Evolutionary conservation across 2,329 filamentous ascomycete genomes (phyloP).

Genomic region (Sporothrix inflata): DNA sequence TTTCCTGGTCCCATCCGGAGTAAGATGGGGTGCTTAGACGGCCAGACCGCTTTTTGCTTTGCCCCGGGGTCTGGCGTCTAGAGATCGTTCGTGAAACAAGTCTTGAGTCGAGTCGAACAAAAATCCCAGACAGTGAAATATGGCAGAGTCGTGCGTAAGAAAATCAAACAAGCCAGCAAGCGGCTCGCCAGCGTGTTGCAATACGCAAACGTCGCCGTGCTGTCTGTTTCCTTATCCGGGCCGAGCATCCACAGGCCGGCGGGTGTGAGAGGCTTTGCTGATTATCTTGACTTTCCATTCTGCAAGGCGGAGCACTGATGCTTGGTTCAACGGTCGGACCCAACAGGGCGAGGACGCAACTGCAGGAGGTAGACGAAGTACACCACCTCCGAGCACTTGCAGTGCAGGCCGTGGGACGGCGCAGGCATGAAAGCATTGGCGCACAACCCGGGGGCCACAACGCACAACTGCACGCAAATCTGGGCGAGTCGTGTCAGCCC

Average conservation of each 20-base stretch:
- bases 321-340: neutral
- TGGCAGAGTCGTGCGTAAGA: neutral
- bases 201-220: neutral
- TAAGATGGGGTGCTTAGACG: neutral
- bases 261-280: neutral
- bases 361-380: neutral
- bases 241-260: neutral
- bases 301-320: neutral
- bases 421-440: neutral
- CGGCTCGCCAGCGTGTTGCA: neutral
- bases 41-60: slow-evolving; percentile 27
- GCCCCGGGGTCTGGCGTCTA: neutral
- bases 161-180: neutral
- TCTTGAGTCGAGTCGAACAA: neutral
- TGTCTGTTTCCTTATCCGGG: neutral
- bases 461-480: neutral
- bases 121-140: neutral
- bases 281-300: neutral
- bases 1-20: neutral
- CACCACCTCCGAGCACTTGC: slow-evolving; percentile 13
- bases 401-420: slow-evolving; percentile 23
- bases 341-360: neutral
- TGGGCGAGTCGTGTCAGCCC: slow-evolving; percentile 15
- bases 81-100: neutral
- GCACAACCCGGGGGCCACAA: slow-evolving; percentile 10